Base-by-base conservation (phyloP, 306 rosid genomes). In the Fagus sylvatica region DNA sequence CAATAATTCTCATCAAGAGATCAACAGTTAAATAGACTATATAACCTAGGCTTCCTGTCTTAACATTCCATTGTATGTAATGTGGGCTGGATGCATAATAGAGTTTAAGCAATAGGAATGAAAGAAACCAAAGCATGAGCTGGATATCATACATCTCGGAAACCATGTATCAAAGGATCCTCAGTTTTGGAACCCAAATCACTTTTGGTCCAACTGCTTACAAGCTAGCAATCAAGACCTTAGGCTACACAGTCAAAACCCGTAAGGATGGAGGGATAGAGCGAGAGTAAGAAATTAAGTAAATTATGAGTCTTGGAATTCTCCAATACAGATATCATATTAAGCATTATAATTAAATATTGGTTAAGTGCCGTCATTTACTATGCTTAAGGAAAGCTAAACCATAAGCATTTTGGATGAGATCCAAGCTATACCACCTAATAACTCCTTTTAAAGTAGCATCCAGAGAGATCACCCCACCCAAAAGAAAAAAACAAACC, bases 371-470 rank as follows among this genome's bases (percentile, higher is more conserved):
- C 42, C 4, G 9, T 15, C 68, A 61, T 12, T 61, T 61, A 13
- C 8, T 19, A 61, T 32, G 12, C 7, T 61, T 33, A 5, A 32
- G 39, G 42, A 33, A 61, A 60, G 4, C 30, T 60, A 60, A 30
- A 32, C 0, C 33, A 66, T 46, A 48, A 67, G 40, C 60, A 79
- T 59, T 73, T 64, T 62, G 22, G 28, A 34, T 72, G 51, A 17
- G 32, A 65, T 70, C 83, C 78, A 55, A 62, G 43, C 54, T 33
- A 79, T 67, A 36, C 61, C 61, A 74, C 59, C 64, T 33, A 19
- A 41, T 51, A 75, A 54, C 64, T 39, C 22, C 30, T 46, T 22
- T 22, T 10, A 10, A 55, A 55, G 33, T 2, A 55, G 61, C 61
- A 55, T 19, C 53, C 32, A 2, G 28, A 55, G 61, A 55, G 51